Base-by-base conservation (phyloP, 1,284 basidiomycete genomes). In the Gymnopus androsaceus region DNA sequence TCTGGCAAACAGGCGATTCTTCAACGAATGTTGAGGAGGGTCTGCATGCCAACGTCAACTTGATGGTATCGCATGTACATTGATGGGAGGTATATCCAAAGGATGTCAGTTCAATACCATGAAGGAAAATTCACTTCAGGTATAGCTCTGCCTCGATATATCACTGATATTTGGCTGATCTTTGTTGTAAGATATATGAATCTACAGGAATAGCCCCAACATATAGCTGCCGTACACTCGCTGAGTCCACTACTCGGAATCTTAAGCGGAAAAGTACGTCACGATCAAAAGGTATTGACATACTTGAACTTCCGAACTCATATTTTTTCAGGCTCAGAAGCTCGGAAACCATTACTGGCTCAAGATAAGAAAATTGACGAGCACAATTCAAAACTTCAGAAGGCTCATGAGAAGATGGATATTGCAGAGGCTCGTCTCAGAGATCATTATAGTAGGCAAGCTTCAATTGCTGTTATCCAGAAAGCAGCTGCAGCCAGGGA, bases 21-120 rank as follows among this genome's bases (percentile, higher is more conserved):
- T 62, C 49, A 30, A 63, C 51, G 34, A 66, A 66, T 51, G 44
- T 64, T 27, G 56, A 65, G 17, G 64, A 66, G 45, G 57, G 60
- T 46, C 33, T 61, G 14, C 65, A 67, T 55, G 46, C 50, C 1
- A 58, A 66, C 47, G 58, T 59, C 25, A 63, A 67, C 55, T 41
- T 3, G 65, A 67, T 48, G 65, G 65, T 31, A 47, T 60, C 15
- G 28, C 46, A 11, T 65, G 61, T 44, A 61, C 60, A 6, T 46
- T 66, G 2, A 51, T 66, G 8, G 61, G 64, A 12, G 64, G 61
- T 4, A 42, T 62, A 7, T 51, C 56, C 19, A 61, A 59, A 51
- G 62, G 62, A 12, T 27, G 49, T 21, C 40, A 41, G 25, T 59
- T 61, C 37, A 62, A 66, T 50, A 42, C 7, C 4, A 28, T 61